phyloP scores from a whole-genome alignment of 2,329 filamentous ascomycete species.

The Epichloe amarillans region DNA sequence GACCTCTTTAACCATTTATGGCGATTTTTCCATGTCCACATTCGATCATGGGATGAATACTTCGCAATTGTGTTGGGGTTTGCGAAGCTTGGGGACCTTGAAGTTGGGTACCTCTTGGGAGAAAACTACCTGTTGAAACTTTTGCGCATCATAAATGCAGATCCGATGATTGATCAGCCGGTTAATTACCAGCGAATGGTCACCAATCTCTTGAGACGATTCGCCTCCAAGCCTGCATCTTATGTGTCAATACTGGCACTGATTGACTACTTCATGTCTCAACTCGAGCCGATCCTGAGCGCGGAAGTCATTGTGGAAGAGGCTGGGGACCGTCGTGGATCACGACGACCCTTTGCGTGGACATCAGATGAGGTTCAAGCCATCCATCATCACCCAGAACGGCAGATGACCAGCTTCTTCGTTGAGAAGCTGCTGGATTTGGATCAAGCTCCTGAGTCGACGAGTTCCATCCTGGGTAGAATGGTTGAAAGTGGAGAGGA shows the following conservation, averaged over 20 bases:
- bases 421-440: slow-evolving; percentile 53
- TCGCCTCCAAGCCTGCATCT: slow-evolving; percentile 35
- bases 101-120: slow-evolving; percentile 46
- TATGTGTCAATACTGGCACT: slow-evolving; percentile 41
- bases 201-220: slow-evolving; percentile 35
- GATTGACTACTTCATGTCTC: slow-evolving; percentile 29
- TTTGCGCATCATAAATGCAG: slow-evolving; percentile 48
- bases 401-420: slow-evolving; percentile 33
- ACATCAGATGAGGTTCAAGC: slow-evolving; percentile 32
- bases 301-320: slow-evolving; percentile 24
- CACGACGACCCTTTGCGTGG: slow-evolving; percentile 27
- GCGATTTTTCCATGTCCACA: slow-evolving; percentile 45
- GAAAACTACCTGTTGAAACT: slow-evolving; percentile 46
- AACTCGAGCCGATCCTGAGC: slow-evolving; percentile 26
- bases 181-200: slow-evolving; percentile 42
- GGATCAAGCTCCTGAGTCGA: slow-evolving; percentile 40
- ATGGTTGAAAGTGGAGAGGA: slow-evolving; percentile 39
- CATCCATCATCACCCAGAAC: slow-evolving; percentile 26
- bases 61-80: slow-evolving; percentile 61
- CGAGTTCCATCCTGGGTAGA: slow-evolving; percentile 41
- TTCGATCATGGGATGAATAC: slow-evolving; percentile 63
- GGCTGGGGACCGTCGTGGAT: slow-evolving; percentile 24
- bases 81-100: slow-evolving; percentile 44
- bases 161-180: slow-evolving; percentile 36
- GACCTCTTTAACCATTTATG: slow-evolving; percentile 43